Evolutionary conservation across 179 eudicot species (phyloP).

Genomic region (Drosera spatulata): DNA sequence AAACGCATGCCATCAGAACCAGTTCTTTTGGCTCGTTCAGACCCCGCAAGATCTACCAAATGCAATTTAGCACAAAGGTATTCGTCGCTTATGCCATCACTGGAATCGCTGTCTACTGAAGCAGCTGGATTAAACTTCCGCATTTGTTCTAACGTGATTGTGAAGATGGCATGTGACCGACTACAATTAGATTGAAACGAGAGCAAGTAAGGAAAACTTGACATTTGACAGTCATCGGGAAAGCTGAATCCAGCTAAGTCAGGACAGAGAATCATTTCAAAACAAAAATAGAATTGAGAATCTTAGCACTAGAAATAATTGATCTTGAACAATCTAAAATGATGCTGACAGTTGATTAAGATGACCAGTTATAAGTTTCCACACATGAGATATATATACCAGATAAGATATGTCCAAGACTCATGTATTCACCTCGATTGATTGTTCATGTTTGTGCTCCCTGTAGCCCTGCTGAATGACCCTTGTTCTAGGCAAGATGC

Average conservation of each 20-base stretch:
- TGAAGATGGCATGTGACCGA: conserved; percentile 99
- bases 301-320: too few relatives aligned
- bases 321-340: too few relatives aligned
- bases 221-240: too few relatives aligned
- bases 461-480: conserved; percentile 91
- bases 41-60: conserved; percentile 99
- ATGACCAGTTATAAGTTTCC: too few relatives aligned
- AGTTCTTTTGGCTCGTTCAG: conserved; percentile 97
- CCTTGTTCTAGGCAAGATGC: conserved; percentile 95
- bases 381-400: too few relatives aligned
- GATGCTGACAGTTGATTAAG: too few relatives aligned
- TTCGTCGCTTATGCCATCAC: conserved; percentile 69
- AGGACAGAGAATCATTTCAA: too few relatives aligned
- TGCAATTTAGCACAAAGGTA: conserved; percentile 98
- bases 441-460: conserved; percentile 98
- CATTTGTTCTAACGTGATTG: conserved; percentile 98
- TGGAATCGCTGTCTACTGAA: conserved; percentile 38
- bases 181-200: conserved; percentile 26
- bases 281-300: too few relatives aligned
- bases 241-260: too few relatives aligned
- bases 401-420: too few relatives aligned
- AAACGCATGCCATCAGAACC: conserved; percentile 99
- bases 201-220: not conserved
- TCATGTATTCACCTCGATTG: conserved; percentile 60
- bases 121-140: conserved; percentile 38